Base-by-base conservation (phyloP, 225 moss, liverwort and hornwort genomes). In the Marchantia polymorpha region DNA sequence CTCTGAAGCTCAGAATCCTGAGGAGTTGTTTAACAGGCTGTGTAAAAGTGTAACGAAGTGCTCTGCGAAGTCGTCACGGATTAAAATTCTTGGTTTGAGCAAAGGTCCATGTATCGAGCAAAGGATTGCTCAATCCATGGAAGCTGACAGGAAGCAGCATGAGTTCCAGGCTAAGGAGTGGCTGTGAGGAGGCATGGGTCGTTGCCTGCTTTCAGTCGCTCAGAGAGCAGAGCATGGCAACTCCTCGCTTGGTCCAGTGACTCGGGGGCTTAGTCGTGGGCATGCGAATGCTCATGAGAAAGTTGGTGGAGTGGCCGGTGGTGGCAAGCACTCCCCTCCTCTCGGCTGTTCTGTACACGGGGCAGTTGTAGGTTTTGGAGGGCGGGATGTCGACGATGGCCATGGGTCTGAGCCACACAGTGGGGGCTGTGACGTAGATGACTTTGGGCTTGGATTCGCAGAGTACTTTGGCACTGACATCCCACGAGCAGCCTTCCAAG, bases 271-370 rank as follows among this genome's bases (percentile, higher is more conserved):
- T 52, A 50, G 79, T 74, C 6, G 91, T 92, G 1, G 94, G 97
- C 94, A 97, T 89, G 10, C 93, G 80, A 0, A 97, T 92, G 82
- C 87, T 93, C 92, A 94, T 97, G 15, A 97, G 76, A 47, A 97
- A 97, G 50, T 97, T 97, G 7, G 97, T 97, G 0, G 97, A 97
- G 80, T 97, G 97, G 25, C 97, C 97, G 0, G 97, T 97, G 3
- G 97, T 97, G 0, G 97, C 94, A 14, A 97, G 39, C 19, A 93
- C 92, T 0, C 97, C 97, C 65, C 91, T 76, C 39, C 94, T 77
- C 74, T 97, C 93, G 0, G 91, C 91, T 0, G 97, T 97, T 47
- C 93, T 75, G 19, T 97, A 97, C 17, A 93, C 92, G 0, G 94
- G 97, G 66, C 97, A 97, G 48, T 90, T 93, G 64, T 97, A 97